Evolutionary conservation across 169 alveolate species (phyloP).

Genomic region (Eimeria zaria): DNA sequence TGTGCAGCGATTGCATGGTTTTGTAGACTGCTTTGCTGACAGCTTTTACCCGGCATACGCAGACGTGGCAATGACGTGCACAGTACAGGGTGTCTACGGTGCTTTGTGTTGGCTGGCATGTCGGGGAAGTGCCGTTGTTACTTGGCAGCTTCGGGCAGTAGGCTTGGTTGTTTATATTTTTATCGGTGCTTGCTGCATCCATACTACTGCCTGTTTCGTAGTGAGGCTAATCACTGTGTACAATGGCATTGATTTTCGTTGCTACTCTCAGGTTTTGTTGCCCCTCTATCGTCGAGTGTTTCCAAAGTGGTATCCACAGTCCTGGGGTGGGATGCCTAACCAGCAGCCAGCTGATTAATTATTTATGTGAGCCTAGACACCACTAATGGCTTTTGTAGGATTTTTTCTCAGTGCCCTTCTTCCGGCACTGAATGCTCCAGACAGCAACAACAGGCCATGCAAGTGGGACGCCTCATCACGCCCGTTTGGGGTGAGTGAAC

Average conservation of each 20-base stretch:
- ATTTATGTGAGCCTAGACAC: not conserved
- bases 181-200: not conserved
- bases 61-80: not conserved
- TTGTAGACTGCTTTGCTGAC: not conserved
- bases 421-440: not conserved
- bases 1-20: not conserved
- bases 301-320: conserved; percentile 89
- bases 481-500: not conserved
- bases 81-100: not conserved
- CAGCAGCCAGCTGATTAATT: conserved; percentile 72
- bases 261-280: conserved; percentile 41
- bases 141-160: not conserved
- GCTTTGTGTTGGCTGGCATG: not conserved
- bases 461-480: not conserved
- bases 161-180: not conserved
- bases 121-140: not conserved
- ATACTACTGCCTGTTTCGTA: not conserved
- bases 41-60: not conserved
- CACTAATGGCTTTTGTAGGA: not conserved
- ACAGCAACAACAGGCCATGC: not conserved
- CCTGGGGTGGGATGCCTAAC: conserved; percentile 87
- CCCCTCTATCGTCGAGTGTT: conserved; percentile 85
- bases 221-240: not conserved
- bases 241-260: not conserved
- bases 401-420: not conserved